Evolutionary conservation across 2,329 filamentous ascomycete genomes (phyloP).

Genomic region (Fusarium nurragi): DNA sequence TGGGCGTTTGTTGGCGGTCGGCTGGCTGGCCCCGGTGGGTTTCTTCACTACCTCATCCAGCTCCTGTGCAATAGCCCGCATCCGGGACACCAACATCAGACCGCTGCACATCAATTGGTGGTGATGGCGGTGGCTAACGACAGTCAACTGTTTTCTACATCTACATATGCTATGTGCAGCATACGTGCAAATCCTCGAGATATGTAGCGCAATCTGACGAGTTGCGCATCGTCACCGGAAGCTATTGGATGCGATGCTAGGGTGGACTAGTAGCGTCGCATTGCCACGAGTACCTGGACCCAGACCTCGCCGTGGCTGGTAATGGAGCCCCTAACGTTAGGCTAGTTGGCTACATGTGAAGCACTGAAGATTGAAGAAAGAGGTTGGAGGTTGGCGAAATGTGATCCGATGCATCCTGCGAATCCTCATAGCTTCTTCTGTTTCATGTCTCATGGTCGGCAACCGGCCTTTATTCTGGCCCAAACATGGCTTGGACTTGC

Average conservation of each 20-base stretch:
- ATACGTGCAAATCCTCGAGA: background rate
- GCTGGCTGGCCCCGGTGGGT: constrained; percentile 3
- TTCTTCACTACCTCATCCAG: constrained; percentile 1
- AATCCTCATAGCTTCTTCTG: background rate
- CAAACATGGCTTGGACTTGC: background rate
- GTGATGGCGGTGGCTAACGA: constrained; percentile 1
- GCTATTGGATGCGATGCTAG: constrained; percentile 31
- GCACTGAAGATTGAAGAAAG: background rate
- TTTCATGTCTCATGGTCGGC: background rate
- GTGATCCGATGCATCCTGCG: background rate
- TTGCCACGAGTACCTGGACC: constrained; percentile 36
- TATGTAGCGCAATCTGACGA: constrained; percentile 5
- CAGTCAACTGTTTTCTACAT: background rate
- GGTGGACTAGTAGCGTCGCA: constrained; percentile 31
- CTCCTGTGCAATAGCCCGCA: constrained; percentile 28
- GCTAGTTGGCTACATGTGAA: background rate
- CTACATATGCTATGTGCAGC: too few species aligned
- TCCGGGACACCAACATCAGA: constrained; percentile 15
- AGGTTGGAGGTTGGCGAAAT: constrained; percentile 15
- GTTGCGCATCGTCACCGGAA: constrained; percentile 19
- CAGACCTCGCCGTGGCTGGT: constrained; percentile 18
- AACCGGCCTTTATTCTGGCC: background rate
- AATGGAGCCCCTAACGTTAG: constrained; percentile 11
- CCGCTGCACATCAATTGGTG: background rate
- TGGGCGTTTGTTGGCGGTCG: constrained; percentile 25